Evolutionary conservation across 306 rosid genomes (phyloP), one percentile per base, ranked within the genome.

Genomic region (Vigna hirtella): DNA sequence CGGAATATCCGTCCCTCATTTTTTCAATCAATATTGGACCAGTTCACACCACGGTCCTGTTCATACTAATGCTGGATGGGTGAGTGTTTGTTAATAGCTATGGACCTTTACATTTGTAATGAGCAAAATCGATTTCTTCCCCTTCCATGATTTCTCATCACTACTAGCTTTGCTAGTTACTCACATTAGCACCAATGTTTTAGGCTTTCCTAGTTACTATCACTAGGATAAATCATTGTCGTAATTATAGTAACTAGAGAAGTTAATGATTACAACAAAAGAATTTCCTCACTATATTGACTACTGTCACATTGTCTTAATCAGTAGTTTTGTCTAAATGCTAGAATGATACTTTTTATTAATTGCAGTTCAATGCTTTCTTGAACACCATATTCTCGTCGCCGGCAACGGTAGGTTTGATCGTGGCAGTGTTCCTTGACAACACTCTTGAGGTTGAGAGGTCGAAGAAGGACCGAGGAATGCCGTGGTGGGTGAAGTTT

Each of bases 401-500:
- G 1, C 98, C 97, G 0, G 85, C 91, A 0, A 92, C 93, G 0
- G 98, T 95, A 13, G 93, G 96, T 3, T 81, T 95, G 86, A 91
- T 91, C 0, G 98, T 92, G 9, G 98, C 97, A 6, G 98, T 92
- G 77, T 89, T 95, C 78, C 93, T 95, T 2, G 98, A 95, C 86
- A 95, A 95, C 88, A 92, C 98, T 5, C 47, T 90, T 36, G 97
- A 94, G 64, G 98, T 95, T 0, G 93, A 95, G 38, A 92, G 88
- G 17, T 90, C 98, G 0, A 92, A 91, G 89, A 95, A 89, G 72
- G 98, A 95, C 62, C 76, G 98, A 42, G 99, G 99, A 20, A 95
- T 95, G 99, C 98, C 99, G 4, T 95, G 99, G 98, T 95, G 99
- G 99, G 90, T 88, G 32, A 95, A 93, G 89, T 95, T 95, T 84